Conservation (phyloP, 2,329 filamentous ascomycete species). For the Lomentospora prolificans region DNA sequence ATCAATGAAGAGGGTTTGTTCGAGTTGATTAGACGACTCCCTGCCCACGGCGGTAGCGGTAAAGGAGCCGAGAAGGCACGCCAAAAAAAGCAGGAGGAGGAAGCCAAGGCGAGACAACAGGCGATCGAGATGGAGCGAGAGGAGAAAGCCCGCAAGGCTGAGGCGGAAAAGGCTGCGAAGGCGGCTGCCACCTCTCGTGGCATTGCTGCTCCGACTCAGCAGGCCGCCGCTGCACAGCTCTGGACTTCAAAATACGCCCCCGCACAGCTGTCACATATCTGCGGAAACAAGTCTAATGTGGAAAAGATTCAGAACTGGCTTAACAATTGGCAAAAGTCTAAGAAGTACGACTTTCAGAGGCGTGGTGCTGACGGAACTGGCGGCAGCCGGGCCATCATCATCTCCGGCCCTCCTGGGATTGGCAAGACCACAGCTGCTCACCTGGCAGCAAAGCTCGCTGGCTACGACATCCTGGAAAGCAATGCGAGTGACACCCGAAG, state of each 20-base stretch:
- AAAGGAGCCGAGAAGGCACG: conserved; percentile 79
- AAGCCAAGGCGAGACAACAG: conserved; percentile 70
- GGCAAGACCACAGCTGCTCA: conserved; percentile 97
- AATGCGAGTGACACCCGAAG: conserved; percentile 94
- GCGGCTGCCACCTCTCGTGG: conserved; percentile 22
- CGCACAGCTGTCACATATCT: conserved; percentile 74
- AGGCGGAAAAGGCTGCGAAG: conserved; percentile 42
- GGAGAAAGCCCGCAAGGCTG: conserved; percentile 51
- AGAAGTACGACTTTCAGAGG: conserved; percentile 72
- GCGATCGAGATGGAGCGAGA: conserved; percentile 79
- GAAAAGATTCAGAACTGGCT: conserved; percentile 88
- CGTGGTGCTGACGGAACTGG: conserved; percentile 79
- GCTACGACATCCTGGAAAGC: conserved; percentile 86
- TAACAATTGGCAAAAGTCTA: conserved; percentile 66
- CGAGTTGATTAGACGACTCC: conserved; percentile 68
- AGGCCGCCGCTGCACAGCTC: conserved; percentile 50
- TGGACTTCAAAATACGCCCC: conserved; percentile 97
- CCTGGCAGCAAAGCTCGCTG: conserved; percentile 82
- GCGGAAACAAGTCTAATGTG: conserved; percentile 84
- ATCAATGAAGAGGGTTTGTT: conserved; percentile 93
- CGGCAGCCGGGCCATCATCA: conserved; percentile 77
- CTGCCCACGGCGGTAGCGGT: conserved; percentile 77
- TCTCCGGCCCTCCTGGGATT: conserved; percentile 91
- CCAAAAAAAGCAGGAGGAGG: conserved; percentile 76
- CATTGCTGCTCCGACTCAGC: conserved; percentile 24